Conservation (phyloP, 192 early-diverging fungal genomes). For the Backusella psychrophila region DNA sequence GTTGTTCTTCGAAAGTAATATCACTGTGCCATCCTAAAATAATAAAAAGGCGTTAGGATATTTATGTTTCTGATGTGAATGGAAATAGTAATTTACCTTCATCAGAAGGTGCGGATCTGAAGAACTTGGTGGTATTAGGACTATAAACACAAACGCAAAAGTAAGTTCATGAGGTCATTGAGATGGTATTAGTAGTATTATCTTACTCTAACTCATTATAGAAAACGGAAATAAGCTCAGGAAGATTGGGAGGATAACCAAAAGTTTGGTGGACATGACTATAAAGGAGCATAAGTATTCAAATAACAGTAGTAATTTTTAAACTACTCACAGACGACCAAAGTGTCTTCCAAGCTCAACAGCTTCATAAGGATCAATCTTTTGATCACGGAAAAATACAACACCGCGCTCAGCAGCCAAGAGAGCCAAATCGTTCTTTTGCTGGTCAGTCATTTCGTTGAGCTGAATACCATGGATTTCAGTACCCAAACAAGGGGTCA, state of each 20-base stretch:
- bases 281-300: neutral
- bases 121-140: neutral
- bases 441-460: conserved; percentile 24
- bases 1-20: conserved; percentile 22
- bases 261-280: neutral
- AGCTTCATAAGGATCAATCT: conserved; percentile 17
- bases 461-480: conserved; percentile 31
- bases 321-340: conserved; percentile 2
- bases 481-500: conserved; percentile 31
- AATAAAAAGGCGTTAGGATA: too few relatives aligned
- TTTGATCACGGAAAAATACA: conserved; percentile 32
- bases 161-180: neutral
- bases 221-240: neutral
- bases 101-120: neutral
- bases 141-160: neutral
- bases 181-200: neutral
- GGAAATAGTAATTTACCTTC: neutral
- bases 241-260: neutral
- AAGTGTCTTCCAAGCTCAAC: conserved; percentile 26
- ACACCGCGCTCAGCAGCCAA: conserved; percentile 35
- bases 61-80: too few relatives aligned
- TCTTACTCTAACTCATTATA: neutral
- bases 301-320: neutral
- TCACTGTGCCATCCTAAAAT: conserved; percentile 24
- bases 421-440: conserved; percentile 34